A percentile compares a stretch with the other conserved stretches of the same genome.
These are phyloP conservation scores for Claviceps monticola DNA, from an alignment of 2,329 filamentous ascomycete species.

Conservation along the genomic window DNA sequence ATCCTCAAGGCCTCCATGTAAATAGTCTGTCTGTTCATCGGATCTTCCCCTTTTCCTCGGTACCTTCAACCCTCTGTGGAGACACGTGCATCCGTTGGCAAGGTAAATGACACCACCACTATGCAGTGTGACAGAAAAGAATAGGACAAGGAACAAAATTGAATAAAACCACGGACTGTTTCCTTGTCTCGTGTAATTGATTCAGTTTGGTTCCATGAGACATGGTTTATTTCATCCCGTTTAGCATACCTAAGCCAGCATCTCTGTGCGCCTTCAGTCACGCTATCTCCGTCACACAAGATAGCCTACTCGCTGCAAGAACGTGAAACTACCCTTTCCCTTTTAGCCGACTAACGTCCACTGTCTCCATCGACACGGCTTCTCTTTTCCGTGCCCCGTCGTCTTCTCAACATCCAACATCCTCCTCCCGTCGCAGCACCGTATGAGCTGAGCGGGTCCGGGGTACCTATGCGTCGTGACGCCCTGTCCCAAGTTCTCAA, in stretches of 20 bases:
- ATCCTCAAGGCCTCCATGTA: constrained; percentile 29
- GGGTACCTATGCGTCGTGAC: too few species aligned
- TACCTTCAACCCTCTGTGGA: too few species aligned
- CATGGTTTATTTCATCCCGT: neutral
- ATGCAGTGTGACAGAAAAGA: too few species aligned
- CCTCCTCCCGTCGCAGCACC: neutral
- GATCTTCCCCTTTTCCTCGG: neutral
- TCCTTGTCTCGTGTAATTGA: neutral
- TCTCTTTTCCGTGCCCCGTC: neutral
- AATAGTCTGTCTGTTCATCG: neutral
- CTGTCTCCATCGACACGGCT: neutral
- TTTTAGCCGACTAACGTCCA: neutral
- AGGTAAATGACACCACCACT: too few species aligned
- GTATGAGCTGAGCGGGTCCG: too few species aligned
- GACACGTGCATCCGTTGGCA: too few species aligned
- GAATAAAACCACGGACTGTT: neutral
- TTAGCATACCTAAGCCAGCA: constrained; percentile 4
- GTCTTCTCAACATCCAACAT: neutral
- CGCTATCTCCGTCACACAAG: constrained; percentile 1
- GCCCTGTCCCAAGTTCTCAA: too few species aligned
- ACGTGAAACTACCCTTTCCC: neutral
- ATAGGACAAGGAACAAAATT: too few species aligned
- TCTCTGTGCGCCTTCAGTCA: constrained; percentile 2
- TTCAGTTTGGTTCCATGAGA: neutral
- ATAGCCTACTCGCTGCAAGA: neutral